Base-by-base conservation (phyloP, 768 basidiomycete species). In the Daedaleopsis sinensis region DNA sequence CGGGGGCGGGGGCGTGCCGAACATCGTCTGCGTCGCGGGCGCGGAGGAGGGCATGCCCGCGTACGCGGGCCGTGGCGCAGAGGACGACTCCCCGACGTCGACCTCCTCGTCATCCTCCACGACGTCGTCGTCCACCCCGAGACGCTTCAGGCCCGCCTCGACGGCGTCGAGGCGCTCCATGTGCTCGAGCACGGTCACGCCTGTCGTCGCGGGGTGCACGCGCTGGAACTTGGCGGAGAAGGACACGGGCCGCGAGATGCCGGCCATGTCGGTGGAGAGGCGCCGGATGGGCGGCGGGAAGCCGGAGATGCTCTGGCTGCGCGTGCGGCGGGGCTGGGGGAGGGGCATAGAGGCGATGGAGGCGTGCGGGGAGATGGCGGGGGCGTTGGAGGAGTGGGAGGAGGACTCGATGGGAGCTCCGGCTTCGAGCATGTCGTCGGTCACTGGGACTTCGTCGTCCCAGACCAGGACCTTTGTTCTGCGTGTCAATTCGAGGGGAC, bases 401-500 rank as follows among this genome's bases (percentile, higher is more conserved):
- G 79, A 75, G 4, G 79, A 75, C 32, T 65, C 73, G 24, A 59
- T 56, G n/a, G 62, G 60, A n/a, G 76, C 73, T 19, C 76, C 76
- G 42, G 75, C 27, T 32, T 32, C 71, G 66, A 42, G 70, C 73
- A 68, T 69, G 37, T 89, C 88, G 61, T 88, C 88, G 46, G 82
- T 73, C 19, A 92, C 73, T 71, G 92, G 90, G n/a, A 90, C 74
- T 66, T 91, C 89, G 55, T 96, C 94, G 63, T 93, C 89, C 88
- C 90, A 93, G 15, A 96, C 89, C 24, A 92, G 81, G 9, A 89
- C 86, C 71, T 86, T 93, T 58, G 82, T 83, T 55, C 93, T 79
- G n/a, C 94, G 82, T 3, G 94, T 95, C 32, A 96, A 78, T 68
- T 96, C 94, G 64, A 96, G 78, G 4, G 94, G 94, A n/a, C 93